phyloP scores from a whole-genome alignment of 2,329 filamentous ascomycete species.

The Colletotrichum sp. region DNA sequence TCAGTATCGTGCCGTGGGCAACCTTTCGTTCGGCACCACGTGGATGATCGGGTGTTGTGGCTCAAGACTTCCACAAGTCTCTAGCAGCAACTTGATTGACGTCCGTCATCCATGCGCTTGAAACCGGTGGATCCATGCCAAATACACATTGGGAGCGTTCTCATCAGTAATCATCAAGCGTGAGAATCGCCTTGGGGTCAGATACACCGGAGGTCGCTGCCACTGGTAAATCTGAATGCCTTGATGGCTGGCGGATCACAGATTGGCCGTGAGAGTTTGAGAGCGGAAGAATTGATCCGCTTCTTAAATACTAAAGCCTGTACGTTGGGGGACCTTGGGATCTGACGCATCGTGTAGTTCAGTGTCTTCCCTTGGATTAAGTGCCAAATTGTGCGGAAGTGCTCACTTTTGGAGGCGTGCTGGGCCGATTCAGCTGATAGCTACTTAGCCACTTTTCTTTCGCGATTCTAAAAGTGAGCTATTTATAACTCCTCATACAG shows the following conservation, averaged over 20 bases:
- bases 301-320: background rate
- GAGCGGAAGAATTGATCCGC: background rate
- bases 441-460: too few relatives aligned
- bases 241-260: too few relatives aligned
- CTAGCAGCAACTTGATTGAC: fast-evolving
- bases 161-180: background rate
- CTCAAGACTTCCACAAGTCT: background rate
- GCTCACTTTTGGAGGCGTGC: background rate
- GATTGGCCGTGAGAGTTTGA: background rate
- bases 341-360: background rate
- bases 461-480: too few relatives aligned
- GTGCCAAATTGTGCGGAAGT: too few relatives aligned
- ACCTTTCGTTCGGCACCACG: background rate
- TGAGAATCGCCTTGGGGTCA: too few relatives aligned
- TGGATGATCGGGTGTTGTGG: fast-evolving
- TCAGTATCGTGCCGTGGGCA: too few relatives aligned
- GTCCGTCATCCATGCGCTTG: fast-evolving
- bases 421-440: background rate
- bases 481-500: too few relatives aligned
- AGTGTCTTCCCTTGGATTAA: background rate
- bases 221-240: background rate
- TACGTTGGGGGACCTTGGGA: background rate
- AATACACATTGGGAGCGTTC: background rate
- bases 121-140: fast-evolving
- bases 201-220: background rate